A percentile compares a stretch with the other conserved stretches of the same genome.
Evolutionary conservation across 2,329 filamentous ascomycete genomes (phyloP).

Genomic region (Cryphonectria japonica): DNA sequence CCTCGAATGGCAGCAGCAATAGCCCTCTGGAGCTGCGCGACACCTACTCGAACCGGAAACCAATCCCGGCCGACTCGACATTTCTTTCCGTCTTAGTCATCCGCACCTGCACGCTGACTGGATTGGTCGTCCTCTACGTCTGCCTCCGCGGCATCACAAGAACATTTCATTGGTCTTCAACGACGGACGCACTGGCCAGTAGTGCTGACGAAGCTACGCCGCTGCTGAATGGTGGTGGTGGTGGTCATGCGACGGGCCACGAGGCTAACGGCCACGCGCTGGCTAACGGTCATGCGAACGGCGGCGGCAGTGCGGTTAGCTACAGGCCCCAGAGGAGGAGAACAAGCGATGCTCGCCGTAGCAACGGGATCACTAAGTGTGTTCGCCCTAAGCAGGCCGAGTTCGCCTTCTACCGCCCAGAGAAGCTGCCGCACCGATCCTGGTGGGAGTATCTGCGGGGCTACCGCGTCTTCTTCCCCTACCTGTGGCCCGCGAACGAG

Average conservation of each 20-base stretch:
- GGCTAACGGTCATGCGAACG: slow-evolving; percentile 36
- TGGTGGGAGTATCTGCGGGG: slow-evolving; percentile 97
- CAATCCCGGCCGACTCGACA: slow-evolving; percentile 26
- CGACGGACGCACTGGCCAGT: slow-evolving; percentile 18
- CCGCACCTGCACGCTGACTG: slow-evolving; percentile 23
- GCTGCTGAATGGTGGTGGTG: slow-evolving; percentile 52
- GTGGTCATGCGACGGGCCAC: slow-evolving; percentile 42
- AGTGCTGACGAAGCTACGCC: slow-evolving; percentile 63
- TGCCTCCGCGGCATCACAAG: slow-evolving; percentile 51
- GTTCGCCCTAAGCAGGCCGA: slow-evolving; percentile 53
- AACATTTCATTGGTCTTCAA: slow-evolving; percentile 30
- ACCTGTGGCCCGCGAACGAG: slow-evolving; percentile 91
- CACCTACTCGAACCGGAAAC: slow-evolving; percentile 58
- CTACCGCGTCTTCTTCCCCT: slow-evolving; percentile 93
- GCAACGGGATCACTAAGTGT: slow-evolving; percentile 44
- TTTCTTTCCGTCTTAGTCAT: slow-evolving; percentile 23
- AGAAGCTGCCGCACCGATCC: slow-evolving; percentile 80
- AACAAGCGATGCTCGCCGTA: slow-evolving; percentile 31
- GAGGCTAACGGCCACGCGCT: slow-evolving; percentile 29
- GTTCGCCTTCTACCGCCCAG: slow-evolving; percentile 83
- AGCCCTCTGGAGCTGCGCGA: slow-evolving; percentile 36
- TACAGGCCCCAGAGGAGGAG: slow-evolving; percentile 37
- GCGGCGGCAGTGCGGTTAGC: slow-evolving; percentile 29
- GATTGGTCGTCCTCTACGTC: slow-evolving; percentile 35
- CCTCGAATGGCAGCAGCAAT: slow-evolving; percentile 43